Base-by-base conservation (phyloP, 352 stramenopile species). In the Globisporangium lucens region DNA sequence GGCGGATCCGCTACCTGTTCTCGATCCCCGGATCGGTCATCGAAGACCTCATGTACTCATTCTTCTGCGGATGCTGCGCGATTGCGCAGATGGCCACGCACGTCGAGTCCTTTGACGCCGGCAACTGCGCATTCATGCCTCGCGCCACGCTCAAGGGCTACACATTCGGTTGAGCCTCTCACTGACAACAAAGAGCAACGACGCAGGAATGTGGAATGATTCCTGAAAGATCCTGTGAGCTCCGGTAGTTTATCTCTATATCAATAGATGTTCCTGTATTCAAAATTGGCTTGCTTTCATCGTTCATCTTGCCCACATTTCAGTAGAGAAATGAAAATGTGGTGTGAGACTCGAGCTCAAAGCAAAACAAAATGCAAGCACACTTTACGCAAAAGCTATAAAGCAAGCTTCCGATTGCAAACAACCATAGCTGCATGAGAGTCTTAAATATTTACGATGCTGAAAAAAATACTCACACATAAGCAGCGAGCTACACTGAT, bases 21-120 rank as follows among this genome's bases (percentile, higher is more conserved):
- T 82, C 74, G 43, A 84, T 88, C 63, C 78, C 72, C 1, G 78
- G 79, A 5, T 76, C 71, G 9, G 64, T 75, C 24, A 51, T 75
- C 4, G 74, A 88, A 67, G 79, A 88, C 61, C 56, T 71, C 9
- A 57, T 77, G 30, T 64, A 53, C 24, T 70, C 76, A 9, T 68
- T 76, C 41, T 72, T 71, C 24, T 86, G 78, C 51, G 69, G 72
- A 61, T 86, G 74, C 56, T 88, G 78, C 65, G 52, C 75, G 38
- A 64, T 88, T 27, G 73, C 78, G 20, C 79, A 88, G 51, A 84
- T 88, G 78, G 74, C 78, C n/a, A 72, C 63, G 15, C 79, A 88
- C 60, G 65, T 75, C 36, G 78, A 81, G 59, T 78, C 78, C 2
- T 88, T 82, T 57, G 69, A 80, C 24, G 59, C 68, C 36, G 73